Percentiles rank a stretch among this genome's conserved stretches.
Conservation (phyloP, 805 yeast species). For the Hanseniaspora clermontiae region DNA sequence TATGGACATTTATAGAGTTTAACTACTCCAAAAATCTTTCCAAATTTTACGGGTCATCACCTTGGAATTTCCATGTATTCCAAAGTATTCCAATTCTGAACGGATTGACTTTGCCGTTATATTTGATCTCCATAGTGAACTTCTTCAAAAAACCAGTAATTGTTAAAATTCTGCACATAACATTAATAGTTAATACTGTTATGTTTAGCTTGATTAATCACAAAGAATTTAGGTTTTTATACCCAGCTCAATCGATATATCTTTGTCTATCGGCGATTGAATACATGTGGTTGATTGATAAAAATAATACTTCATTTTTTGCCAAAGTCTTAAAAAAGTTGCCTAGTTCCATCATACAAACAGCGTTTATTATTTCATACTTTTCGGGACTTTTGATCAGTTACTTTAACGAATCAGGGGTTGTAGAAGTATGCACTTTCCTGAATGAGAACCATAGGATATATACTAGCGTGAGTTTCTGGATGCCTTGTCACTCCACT, state of each 20-base stretch:
- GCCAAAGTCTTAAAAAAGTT: background rate
- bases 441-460: conserved; percentile 31
- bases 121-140: conserved; percentile 29
- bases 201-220: conserved; percentile 60
- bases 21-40: conserved; percentile 64
- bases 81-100: conserved; percentile 75
- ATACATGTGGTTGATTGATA: conserved; percentile 12
- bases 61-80: conserved; percentile 69
- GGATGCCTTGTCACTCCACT: conserved; percentile 95
- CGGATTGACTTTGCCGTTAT: conserved; percentile 52
- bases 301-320: background rate
- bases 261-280: conserved; percentile 40
- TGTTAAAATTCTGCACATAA: conserved; percentile 19
- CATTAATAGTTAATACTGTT: conserved; percentile 35
- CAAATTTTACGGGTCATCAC: conserved; percentile 70
- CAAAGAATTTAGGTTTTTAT: conserved; percentile 83
- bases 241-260: conserved; percentile 69
- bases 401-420: conserved; percentile 76
- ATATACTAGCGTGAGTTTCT: conserved; percentile 53
- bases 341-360: background rate
- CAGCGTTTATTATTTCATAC: conserved; percentile 14
- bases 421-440: conserved; percentile 48
- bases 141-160: conserved; percentile 9
- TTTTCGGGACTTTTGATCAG: conserved; percentile 35
- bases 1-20: conserved; percentile 59